Percentiles rank a stretch among this genome's conserved stretches.
phyloP scores from a whole-genome alignment of 345 rosid species.

The Schrenkiella parvula region DNA sequence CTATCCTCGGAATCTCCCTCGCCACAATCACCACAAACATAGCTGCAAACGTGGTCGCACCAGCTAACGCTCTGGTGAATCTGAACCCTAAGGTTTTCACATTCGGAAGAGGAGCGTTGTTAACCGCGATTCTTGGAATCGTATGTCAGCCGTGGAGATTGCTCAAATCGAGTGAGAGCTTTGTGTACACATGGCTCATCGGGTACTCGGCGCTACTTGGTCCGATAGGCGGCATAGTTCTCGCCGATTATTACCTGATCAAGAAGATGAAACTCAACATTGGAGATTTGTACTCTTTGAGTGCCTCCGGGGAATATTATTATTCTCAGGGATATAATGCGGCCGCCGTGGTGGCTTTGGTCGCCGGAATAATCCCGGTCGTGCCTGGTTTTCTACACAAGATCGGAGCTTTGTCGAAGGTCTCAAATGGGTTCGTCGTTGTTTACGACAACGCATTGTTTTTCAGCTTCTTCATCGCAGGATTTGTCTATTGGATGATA shows the following conservation, averaged over 20 bases:
- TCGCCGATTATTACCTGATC: constrained; percentile 75
- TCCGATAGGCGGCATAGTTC: constrained; percentile 72
- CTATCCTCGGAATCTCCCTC: constrained; percentile 73
- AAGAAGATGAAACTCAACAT: constrained; percentile 41
- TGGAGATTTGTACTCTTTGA: constrained; percentile 53
- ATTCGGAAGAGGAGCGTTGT: constrained; percentile 72
- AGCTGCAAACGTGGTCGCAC: constrained; percentile 91
- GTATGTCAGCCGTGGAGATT: constrained; percentile 90
- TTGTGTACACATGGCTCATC: constrained; percentile 88
- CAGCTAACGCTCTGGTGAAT: constrained; percentile 88
- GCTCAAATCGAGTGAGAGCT: constrained; percentile 85
- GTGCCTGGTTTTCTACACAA: constrained; percentile 81
- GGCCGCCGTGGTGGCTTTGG: constrained; percentile 54
- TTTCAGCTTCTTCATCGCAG: constrained; percentile 69
- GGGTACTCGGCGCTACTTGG: constrained; percentile 90
- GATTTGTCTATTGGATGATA: constrained; percentile 52
- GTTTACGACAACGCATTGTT: constrained; percentile 92
- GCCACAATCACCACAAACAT: constrained; percentile 89
- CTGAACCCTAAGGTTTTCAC: constrained; percentile 79
- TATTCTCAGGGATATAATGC: constrained; percentile 64
- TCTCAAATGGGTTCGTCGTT: constrained; percentile 39
- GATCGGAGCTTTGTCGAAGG: constrained; percentile 44
- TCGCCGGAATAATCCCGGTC: constrained; percentile 70
- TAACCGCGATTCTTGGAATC: constrained; percentile 79
- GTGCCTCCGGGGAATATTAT: constrained; percentile 59